Base-by-base conservation (phyloP, 805 yeast species). In the Hanseniaspora meyeri region DNA sequence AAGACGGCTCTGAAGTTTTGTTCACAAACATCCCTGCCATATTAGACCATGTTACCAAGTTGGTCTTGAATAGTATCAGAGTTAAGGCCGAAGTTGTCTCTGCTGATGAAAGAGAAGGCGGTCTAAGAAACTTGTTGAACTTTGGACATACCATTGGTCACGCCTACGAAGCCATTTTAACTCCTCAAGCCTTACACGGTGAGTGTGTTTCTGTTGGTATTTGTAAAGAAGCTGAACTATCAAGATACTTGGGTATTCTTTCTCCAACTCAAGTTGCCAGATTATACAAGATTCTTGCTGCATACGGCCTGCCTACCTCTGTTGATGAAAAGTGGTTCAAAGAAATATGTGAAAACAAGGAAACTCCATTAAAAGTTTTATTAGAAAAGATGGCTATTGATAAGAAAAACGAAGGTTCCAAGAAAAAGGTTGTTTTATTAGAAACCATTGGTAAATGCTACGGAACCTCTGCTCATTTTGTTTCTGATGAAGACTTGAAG, bases 171-270 rank as follows among this genome's bases (percentile, higher is more conserved):
- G 97, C 98, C n/a, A 82, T 93, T 38, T 75, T 93, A 60, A 90
- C 97, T 4, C 98, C 98, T 9, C 88, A 90, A 69, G 93, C 95
- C 27, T 77, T 93, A 47, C 98, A 93, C 66, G 98, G 98, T 59
- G 98, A 93, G 71, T 93, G 98, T 77, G 98, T 93, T n/a, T 78
- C 97, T n/a, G 78, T 93, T 59, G 98, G 98, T 61, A 85, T 89
- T 78, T 83, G 93, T 37, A 78, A 82, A 64, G 98, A 93, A 70
- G 97, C 97, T 4, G 98, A 93, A 70, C 76, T 93, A 61, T 78
- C 96, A n/a, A 80, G 98, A 65, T 88, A 87, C 69, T 74, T 87
- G 64, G 97, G 97, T 27, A 79, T 87, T 54, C 73, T 93, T 61
- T 80, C 95, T 1, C 93, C 97, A 4, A 91, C 88, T 2, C 96